phyloP scores from a whole-genome alignment of 176 grass and related monocot species.

The maize (Zea mays) region Zm-B73-REFERENCE-NAM-5.0 NC_050096.1:259747501-259748000 shows the following conservation, averaged over 20 bases:
- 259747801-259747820: slow-evolving; percentile 58
- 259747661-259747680: not conserved
- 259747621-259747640: slow-evolving; percentile 26
- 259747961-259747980: slow-evolving; percentile 8
- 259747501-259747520: no score
- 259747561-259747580: no score
- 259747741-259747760: slow-evolving; percentile 33
- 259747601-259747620: slow-evolving; percentile 19
- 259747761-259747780: slow-evolving; percentile 30
- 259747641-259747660: slow-evolving; percentile 56
- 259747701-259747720: not conserved
- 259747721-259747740: not conserved
- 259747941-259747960: slow-evolving; percentile 74
- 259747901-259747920: slow-evolving; percentile 73
- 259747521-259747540: no score
- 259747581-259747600: no score
- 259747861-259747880: slow-evolving; percentile 59
- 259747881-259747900: slow-evolving; percentile 73
- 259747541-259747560: no score
- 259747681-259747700: not conserved
- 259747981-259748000: not conserved
- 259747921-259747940: slow-evolving; percentile 74
- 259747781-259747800: slow-evolving; percentile 14
- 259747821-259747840: slow-evolving; percentile 72
- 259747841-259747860: slow-evolving; percentile 83